A percentile compares a stretch with the other conserved stretches of the same genome.
Evolutionary conservation across 305 asterid genomes (phyloP).

Genomic region (Rubia occidens): DNA sequence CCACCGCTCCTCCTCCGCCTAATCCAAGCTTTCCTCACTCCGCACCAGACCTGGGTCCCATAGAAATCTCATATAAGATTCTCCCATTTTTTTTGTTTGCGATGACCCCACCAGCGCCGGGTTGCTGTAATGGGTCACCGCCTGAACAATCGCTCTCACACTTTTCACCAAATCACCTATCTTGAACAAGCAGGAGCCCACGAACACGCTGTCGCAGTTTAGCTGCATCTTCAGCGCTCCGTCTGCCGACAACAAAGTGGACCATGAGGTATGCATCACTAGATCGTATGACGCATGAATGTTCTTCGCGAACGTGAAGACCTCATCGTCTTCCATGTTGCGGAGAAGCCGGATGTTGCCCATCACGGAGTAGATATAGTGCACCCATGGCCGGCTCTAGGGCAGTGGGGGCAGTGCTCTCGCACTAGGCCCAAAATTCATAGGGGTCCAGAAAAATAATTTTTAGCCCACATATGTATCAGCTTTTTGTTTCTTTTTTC

Average conservation of each 20-base stretch:
- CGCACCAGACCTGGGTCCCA: too few relatives aligned
- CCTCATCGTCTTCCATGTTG: slow-evolving; percentile 97
- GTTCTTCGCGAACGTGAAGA: slow-evolving; percentile 79
- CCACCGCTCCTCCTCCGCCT: too few relatives aligned
- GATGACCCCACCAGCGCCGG: slow-evolving; percentile 19
- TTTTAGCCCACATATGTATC: too few relatives aligned
- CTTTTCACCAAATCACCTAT: slow-evolving; percentile 86
- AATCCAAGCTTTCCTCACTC: too few relatives aligned
- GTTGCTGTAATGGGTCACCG: slow-evolving; percentile 90
- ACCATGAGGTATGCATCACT: slow-evolving; percentile 95
- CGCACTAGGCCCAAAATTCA: too few relatives aligned
- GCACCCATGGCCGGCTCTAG: slow-evolving; percentile 25
- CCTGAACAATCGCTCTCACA: slow-evolving; percentile 93
- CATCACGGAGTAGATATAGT: slow-evolving; percentile 88
- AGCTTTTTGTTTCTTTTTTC: too few relatives aligned
- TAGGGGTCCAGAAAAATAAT: too few relatives aligned
- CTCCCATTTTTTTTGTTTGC: too few relatives aligned
- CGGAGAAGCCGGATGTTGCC: slow-evolving; percentile 83
- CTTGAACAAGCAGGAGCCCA: slow-evolving; percentile 90
- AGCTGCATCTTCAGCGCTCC: slow-evolving; percentile 98
- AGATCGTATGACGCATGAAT: slow-evolving; percentile 74
- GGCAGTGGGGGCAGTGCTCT: too few relatives aligned
- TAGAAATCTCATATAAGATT: too few relatives aligned
- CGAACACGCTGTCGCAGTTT: slow-evolving; percentile 96
- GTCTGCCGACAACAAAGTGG: slow-evolving; percentile 98